These are phyloP conservation scores for Populus tomentosa DNA, from an alignment of 441 rosid genomes.

Conservation along the genomic window DNA sequence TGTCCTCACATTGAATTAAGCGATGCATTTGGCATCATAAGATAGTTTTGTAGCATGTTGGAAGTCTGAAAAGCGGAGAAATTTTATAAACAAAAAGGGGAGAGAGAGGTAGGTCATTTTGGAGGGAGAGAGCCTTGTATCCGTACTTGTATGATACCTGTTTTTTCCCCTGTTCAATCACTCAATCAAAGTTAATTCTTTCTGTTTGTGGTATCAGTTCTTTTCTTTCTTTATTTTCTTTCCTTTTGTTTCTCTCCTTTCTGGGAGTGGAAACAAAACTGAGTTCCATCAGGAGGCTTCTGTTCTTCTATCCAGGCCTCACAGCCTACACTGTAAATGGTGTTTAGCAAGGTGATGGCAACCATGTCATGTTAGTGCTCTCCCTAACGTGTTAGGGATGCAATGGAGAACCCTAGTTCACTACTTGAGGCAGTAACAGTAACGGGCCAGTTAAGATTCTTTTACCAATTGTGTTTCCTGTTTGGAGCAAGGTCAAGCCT, in stretches of 20 bases:
- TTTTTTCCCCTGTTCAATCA: no score
- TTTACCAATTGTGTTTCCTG: neutral
- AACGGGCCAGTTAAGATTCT: neutral
- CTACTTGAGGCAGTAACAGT: neutral
- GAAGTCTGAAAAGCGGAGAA: neutral
- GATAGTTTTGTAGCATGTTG: neutral
- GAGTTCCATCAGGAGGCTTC: neutral
- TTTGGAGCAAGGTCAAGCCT: neutral
- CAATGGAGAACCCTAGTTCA: neutral
- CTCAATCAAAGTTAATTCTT: neutral
- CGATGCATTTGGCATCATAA: neutral
- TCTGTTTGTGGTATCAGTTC: neutral
- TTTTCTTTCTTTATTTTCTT: neutral
- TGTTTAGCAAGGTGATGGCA: neutral
- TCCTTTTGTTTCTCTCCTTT: no score
- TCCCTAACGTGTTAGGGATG: neutral
- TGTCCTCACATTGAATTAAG: neutral
- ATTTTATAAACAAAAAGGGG: neutral
- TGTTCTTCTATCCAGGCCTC: neutral
- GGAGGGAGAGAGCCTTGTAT: no score
- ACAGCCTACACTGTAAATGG: neutral
- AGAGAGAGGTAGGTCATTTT: neutral
- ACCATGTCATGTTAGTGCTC: neutral
- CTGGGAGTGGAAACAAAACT: neutral
- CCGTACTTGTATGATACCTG: no score